Percentiles rank a stretch among this genome's conserved stretches.
These are phyloP conservation scores for Mortierella sp. DNA, from an alignment of 371 early-diverging fungal species.

Conservation along the genomic window DNA sequence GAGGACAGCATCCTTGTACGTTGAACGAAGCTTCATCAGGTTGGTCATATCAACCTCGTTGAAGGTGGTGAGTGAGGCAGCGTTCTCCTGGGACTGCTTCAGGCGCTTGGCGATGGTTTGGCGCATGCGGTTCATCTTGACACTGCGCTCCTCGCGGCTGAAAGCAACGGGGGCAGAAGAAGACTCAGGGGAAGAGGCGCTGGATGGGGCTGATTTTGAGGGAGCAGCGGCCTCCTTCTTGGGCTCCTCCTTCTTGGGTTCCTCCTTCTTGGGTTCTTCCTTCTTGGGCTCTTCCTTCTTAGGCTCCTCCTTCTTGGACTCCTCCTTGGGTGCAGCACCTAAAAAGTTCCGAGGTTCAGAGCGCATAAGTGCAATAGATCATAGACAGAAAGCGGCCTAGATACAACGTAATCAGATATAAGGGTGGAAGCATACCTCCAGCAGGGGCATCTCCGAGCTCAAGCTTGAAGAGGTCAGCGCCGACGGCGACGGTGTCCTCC, in stretches of 20 bases:
- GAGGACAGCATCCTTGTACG: conserved; percentile 93
- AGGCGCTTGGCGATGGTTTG: conserved; percentile 92
- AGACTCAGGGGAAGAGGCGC: conserved; percentile 45
- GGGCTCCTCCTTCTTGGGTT: conserved; percentile 57
- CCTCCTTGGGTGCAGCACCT: conserved; percentile 38
- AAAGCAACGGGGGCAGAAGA: conserved; percentile 45
- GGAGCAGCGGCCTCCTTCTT: conserved; percentile 61
- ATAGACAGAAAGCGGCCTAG: conserved; percentile 2
- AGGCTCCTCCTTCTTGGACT: conserved; percentile 58
- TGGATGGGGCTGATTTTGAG: conserved; percentile 50
- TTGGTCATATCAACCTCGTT: conserved; percentile 98
- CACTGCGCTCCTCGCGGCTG: conserved; percentile 73
- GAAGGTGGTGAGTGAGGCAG: conserved; percentile 97
- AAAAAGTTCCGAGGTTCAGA: background rate
- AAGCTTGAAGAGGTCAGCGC: conserved; percentile 92
- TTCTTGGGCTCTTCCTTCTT: conserved; percentile 53
- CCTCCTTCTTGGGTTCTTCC: conserved; percentile 50
- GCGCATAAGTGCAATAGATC: background rate
- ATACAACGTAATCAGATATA: background rate
- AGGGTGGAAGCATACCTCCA: conserved; percentile 70
- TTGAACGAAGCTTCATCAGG: conserved; percentile 88
- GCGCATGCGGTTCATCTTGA: conserved; percentile 98
- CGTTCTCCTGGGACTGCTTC: conserved; percentile 96
- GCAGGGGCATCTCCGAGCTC: conserved; percentile 82
- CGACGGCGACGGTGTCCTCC: conserved; percentile 94